A percentile compares a stretch with the other conserved stretches of the same genome.
Evolutionary conservation across 495 filamentous ascomycete species (phyloP).

Genomic region (Xylaria venustula): DNA sequence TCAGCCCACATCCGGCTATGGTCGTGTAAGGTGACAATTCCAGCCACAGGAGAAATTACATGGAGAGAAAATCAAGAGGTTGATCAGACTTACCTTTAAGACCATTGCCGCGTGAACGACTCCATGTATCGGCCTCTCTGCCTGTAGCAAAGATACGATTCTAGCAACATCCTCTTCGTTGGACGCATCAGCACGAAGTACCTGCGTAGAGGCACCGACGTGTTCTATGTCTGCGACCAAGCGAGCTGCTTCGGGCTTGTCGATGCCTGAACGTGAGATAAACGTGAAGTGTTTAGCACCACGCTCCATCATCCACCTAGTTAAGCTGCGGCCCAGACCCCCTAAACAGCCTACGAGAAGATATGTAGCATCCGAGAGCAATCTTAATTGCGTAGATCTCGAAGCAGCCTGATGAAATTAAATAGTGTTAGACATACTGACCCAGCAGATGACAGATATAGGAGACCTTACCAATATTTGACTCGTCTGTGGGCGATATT

Average conservation of each 20-base stretch:
- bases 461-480: conserved; percentile 9
- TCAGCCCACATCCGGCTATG: not conserved
- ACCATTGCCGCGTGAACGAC: conserved; percentile 42
- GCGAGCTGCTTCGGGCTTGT: conserved; percentile 20
- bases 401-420: conserved; percentile 44
- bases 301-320: conserved; percentile 46
- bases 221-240: conserved; percentile 21
- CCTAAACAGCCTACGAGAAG: conserved; percentile 56
- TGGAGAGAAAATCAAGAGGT: no score
- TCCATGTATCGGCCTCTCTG: conserved; percentile 33
- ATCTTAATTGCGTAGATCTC: conserved; percentile 9
- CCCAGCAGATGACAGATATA: not conserved
- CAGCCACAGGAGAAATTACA: not conserved
- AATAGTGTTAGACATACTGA: not conserved
- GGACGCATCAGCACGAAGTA: conserved; percentile 32
- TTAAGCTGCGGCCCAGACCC: conserved; percentile 53
- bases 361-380: conserved; percentile 39
- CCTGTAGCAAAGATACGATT: conserved; percentile 19
- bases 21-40: not conserved
- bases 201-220: conserved; percentile 23
- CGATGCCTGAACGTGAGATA: conserved; percentile 49
- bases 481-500: conserved; percentile 8
- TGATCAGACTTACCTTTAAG: conserved; percentile 24
- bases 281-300: conserved; percentile 54
- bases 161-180: conserved; percentile 16